Percentiles rank a stretch among this genome's conserved stretches.
phyloP scores from a whole-genome alignment of 2,329 filamentous ascomycete species.

The Trichophaea hybrida region DNA sequence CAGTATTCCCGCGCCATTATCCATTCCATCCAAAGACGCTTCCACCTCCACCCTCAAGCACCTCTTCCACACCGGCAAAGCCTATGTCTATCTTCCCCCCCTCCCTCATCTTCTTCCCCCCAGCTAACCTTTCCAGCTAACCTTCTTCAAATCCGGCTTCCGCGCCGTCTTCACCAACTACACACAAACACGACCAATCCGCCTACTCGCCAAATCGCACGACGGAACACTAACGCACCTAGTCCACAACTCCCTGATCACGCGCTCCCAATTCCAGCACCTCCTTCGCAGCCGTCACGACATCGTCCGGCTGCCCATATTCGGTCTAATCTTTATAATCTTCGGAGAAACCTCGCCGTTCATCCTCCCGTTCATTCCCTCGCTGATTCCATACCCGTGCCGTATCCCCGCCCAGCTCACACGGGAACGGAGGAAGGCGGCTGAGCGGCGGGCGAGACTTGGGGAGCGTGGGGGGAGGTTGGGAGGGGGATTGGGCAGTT shows the following conservation, averaged over 20 bases:
- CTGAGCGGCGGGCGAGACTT: constrained; percentile 39
- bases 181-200: constrained; percentile 34
- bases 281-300: constrained; percentile 51
- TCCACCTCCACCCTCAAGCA: constrained; percentile 38
- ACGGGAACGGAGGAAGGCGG: constrained; percentile 39
- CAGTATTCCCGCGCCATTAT: constrained; percentile 57
- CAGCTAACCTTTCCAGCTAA: constrained; percentile 28
- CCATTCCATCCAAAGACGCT: constrained; percentile 43
- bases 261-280: constrained; percentile 29
- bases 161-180: constrained; percentile 58
- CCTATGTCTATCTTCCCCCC: constrained; percentile 40
- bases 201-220: constrained; percentile 36
- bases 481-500: constrained; percentile 28
- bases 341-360: constrained; percentile 81
- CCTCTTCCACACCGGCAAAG: constrained; percentile 51
- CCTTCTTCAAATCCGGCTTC: constrained; percentile 79
- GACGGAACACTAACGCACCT: constrained; percentile 29
- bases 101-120: too few relatives aligned
- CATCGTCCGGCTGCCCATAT: constrained; percentile 60
- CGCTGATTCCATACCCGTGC: constrained; percentile 64
- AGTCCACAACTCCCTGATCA: constrained; percentile 28
- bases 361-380: constrained; percentile 55
- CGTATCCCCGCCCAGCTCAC: constrained; percentile 63
- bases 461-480: constrained; percentile 23
- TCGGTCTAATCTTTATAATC: constrained; percentile 58